Evolutionary conservation across 768 basidiomycete species (phyloP).

Genomic region (Serendipita sp.): DNA sequence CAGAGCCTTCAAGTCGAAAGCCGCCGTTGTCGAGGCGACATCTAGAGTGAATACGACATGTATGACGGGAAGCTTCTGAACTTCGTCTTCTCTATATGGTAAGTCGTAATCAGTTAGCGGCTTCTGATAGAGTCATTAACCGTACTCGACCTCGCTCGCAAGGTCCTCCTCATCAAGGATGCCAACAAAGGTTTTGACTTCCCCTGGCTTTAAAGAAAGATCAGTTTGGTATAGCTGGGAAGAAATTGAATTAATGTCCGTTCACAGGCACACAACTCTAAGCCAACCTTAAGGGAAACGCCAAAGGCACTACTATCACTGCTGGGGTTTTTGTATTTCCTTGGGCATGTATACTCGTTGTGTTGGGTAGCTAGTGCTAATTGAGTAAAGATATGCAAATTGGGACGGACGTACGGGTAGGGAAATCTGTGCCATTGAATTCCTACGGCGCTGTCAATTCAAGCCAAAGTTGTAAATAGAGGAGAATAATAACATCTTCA

Average conservation of each 20-base stretch:
- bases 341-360: not conserved
- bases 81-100: not conserved
- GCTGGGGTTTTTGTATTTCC: not conserved
- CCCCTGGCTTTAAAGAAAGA: conserved; percentile 40
- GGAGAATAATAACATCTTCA: conserved; percentile 23
- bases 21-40: conserved; percentile 7
- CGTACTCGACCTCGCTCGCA: not conserved
- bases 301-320: not conserved
- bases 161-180: conserved; percentile 24
- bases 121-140: not conserved
- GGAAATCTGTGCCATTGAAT: not conserved
- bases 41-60: conserved; percentile 8
- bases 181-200: conserved; percentile 54
- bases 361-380: not conserved
- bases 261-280: not conserved
- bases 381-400: no score
- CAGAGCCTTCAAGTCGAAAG: conserved; percentile 11
- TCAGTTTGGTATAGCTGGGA: conserved; percentile 41
- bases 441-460: not conserved
- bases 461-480: not conserved
- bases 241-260: not conserved
- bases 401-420: not conserved
- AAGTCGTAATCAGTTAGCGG: not conserved
- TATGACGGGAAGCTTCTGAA: conserved; percentile 7
- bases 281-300: not conserved